phyloP scores from a whole-genome alignment of 2,329 filamentous ascomycete genomes.

The Exophiala calicioides region DNA sequence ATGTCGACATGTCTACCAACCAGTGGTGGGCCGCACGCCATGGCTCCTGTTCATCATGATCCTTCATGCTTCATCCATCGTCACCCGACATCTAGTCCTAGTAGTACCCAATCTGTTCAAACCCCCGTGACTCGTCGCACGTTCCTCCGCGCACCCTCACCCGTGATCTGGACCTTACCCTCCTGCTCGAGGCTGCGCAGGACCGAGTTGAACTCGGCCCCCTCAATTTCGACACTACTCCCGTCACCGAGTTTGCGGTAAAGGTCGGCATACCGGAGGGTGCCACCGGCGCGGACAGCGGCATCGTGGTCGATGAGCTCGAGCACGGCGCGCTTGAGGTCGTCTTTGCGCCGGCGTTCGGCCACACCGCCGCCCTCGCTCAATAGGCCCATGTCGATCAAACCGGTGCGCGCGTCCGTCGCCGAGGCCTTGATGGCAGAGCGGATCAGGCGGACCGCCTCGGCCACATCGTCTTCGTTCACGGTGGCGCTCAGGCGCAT shows the following conservation, averaged over 20 bases:
- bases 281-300: slow-evolving; percentile 50
- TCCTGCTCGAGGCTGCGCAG: slow-evolving; percentile 80
- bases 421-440: slow-evolving; percentile 93
- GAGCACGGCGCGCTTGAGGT: slow-evolving; percentile 79
- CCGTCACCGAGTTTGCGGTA: slow-evolving; percentile 71
- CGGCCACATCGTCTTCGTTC: slow-evolving; percentile 77
- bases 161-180: slow-evolving; percentile 74
- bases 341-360: slow-evolving; percentile 79
- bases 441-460: slow-evolving; percentile 90
- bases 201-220: slow-evolving; percentile 77
- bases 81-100: no score
- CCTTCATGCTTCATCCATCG: no score
- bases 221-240: slow-evolving; percentile 69
- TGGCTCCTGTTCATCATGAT: no score
- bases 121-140: slow-evolving; percentile 71
- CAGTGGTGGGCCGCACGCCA: no score
- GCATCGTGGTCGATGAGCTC: slow-evolving; percentile 70
- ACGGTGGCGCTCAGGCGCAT: slow-evolving; percentile 84
- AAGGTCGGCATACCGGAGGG: slow-evolving; percentile 77
- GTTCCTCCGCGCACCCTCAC: slow-evolving; percentile 79
- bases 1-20: no score
- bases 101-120: slow-evolving; percentile 6
- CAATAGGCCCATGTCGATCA: slow-evolving; percentile 95
- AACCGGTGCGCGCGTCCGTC: slow-evolving; percentile 84
- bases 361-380: slow-evolving; percentile 90